phyloP scores from a whole-genome alignment of 164 flowering plant species.

The Chimonanthus praecox region DNA sequence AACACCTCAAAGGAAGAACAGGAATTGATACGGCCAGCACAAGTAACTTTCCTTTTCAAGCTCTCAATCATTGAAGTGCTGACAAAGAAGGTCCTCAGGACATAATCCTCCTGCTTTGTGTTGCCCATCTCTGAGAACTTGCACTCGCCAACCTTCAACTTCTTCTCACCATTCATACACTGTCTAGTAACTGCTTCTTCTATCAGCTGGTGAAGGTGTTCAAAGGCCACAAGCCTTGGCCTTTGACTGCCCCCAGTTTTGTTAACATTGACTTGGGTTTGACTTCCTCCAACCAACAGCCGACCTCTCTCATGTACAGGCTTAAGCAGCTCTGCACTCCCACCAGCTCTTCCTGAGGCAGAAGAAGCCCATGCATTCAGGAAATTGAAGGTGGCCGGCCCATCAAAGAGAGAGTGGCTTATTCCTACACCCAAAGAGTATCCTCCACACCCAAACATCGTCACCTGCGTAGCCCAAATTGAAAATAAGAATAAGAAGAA shows the following conservation, averaged over 20 bases:
- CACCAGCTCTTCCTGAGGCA: slow-evolving; percentile 12
- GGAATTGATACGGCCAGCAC: slow-evolving; percentile 9
- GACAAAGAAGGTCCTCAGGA: slow-evolving; percentile 27
- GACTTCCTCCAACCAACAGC: slow-evolving; percentile 7
- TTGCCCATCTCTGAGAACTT: slow-evolving; percentile 8
- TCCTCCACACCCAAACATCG: slow-evolving; percentile 48
- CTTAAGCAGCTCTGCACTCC: slow-evolving; percentile 2
- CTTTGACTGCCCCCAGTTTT: background rate
- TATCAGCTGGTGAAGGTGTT: slow-evolving; percentile 33
- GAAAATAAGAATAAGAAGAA: background rate
- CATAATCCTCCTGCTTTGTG: slow-evolving; percentile 9
- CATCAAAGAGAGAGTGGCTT: slow-evolving; percentile 47
- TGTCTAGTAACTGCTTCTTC: slow-evolving; percentile 8
- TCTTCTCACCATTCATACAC: background rate
- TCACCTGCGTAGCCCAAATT: slow-evolving; percentile 14
- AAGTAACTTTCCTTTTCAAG: slow-evolving; percentile 24
- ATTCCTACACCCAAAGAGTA: slow-evolving; percentile 38
- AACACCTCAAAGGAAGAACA: slow-evolving; percentile 36
- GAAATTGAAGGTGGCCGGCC: slow-evolving; percentile 33
- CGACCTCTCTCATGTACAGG: slow-evolving; percentile 40
- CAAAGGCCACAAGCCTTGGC: slow-evolving; percentile 31
- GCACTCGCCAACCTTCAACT: background rate
- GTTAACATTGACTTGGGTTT: background rate
- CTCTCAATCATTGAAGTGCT: slow-evolving; percentile 25
- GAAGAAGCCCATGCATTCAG: slow-evolving; percentile 37